These are phyloP conservation scores for Fusarium xylarioides DNA, from an alignment of 2,329 filamentous ascomycete genomes.

Conservation along the genomic window DNA sequence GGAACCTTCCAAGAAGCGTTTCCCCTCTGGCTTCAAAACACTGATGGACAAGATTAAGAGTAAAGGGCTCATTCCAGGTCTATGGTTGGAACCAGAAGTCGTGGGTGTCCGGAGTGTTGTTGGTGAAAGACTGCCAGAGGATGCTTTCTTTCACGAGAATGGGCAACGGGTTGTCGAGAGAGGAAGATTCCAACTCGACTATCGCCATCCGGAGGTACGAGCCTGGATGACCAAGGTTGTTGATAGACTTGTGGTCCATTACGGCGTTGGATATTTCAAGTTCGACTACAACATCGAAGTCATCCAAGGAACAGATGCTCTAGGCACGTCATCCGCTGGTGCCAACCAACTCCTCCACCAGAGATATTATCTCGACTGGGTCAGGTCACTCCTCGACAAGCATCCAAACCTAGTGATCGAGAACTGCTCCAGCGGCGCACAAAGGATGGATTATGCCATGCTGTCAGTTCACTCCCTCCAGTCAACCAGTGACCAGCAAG, in stretches of 20 bases:
- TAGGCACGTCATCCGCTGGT: slow-evolving; percentile 32
- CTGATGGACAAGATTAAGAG: slow-evolving; percentile 40
- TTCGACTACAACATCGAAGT: slow-evolving; percentile 52
- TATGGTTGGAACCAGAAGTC: slow-evolving; percentile 51
- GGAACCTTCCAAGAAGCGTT: slow-evolving; percentile 45
- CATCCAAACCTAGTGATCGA: slow-evolving; percentile 47
- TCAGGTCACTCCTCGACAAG: slow-evolving; percentile 39
- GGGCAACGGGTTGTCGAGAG: slow-evolving; percentile 46
- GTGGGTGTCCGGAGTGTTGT: slow-evolving; percentile 42
- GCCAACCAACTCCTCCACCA: slow-evolving; percentile 44
- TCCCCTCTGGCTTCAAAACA: slow-evolving; percentile 44
- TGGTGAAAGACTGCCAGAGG: slow-evolving; percentile 33
- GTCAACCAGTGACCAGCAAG: slow-evolving; percentile 49
- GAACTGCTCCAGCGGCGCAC: slow-evolving; percentile 46
- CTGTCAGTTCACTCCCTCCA: slow-evolving; percentile 45
- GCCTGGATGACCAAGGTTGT: slow-evolving; percentile 39
- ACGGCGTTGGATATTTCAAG: slow-evolving; percentile 47
- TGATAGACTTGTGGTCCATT: slow-evolving; percentile 36
- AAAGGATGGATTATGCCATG: slow-evolving; percentile 50
- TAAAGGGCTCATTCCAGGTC: slow-evolving; percentile 42
- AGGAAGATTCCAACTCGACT: slow-evolving; percentile 48
- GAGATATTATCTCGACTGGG: slow-evolving; percentile 47
- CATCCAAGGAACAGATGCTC: slow-evolving; percentile 45
- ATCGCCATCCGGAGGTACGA: slow-evolving; percentile 40
- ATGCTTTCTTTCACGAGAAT: slow-evolving; percentile 47